Base-by-base conservation (phyloP, 495 filamentous ascomycete genomes). In the Coniosporium apollinis region DNA sequence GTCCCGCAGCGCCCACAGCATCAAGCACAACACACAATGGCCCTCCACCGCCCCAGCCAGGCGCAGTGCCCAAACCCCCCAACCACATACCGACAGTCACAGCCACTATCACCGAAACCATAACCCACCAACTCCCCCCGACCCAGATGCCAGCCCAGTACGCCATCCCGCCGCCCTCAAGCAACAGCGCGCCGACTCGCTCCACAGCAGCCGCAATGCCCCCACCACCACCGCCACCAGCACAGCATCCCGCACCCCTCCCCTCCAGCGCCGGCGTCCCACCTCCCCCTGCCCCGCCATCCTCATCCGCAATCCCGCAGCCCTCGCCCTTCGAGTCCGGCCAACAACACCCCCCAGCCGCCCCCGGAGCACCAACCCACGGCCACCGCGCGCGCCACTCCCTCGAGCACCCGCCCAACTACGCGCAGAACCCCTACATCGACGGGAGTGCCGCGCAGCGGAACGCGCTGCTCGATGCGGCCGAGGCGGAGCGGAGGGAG, bases 41-140 rank as follows among this genome's bases (percentile, higher is more conserved):
- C 10, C 69, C 71, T 9, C 66, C 74, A 19, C 57, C 68, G 30
- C 75, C 76, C 1, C 76, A 79, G 42, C 74, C 74, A 18, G 74
- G 70, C 37, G 59, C 67, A 3, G 46, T 58, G 3, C 66, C 74
- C 7, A 31, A 22, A 19, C 52, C 32, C 21, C 36, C 42, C 33
- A 20, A 37, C 34, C 43, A 35, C 28, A 37, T 36, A 11, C 37
- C 24, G 17, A 32, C 25, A 38, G 26, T 38, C 48, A 25, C n/a
- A n/a, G n/a, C 39, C 65, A 19, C 67, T 72, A 14, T 71, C 72
- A 30, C 68, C 70, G 5, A 70, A 66, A 50, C 61, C 61, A 19
- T 61, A 60, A 68, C 34, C 46, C 43, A 15, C 50, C 58, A 19
- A 42, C 49, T 19, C 42, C 44, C 13, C 49, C 54, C 6, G 45